Evolutionary conservation across 495 filamentous ascomycete genomes (phyloP).

Genomic region (Penicillium fimorum): DNA sequence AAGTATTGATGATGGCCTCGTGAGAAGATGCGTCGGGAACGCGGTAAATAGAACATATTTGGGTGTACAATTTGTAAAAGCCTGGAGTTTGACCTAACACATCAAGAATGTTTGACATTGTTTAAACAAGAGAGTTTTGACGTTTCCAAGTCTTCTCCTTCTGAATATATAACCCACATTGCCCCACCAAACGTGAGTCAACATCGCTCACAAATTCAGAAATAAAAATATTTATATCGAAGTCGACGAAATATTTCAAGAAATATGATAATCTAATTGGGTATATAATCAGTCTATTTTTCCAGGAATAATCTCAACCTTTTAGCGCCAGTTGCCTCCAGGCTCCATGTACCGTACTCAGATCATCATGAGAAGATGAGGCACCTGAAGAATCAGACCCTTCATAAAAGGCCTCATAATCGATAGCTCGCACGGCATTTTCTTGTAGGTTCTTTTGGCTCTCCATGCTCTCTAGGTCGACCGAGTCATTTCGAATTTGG

Average conservation of each 20-base stretch:
- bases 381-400: neutral
- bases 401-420: conserved; percentile 9
- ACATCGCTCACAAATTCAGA: neutral
- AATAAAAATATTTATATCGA: too few relatives aligned
- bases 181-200: conserved; percentile 2
- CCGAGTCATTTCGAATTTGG: neutral
- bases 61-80: conserved; percentile 41
- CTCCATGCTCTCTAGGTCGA: neutral
- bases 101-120: conserved; percentile 11
- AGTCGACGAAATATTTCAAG: too few relatives aligned
- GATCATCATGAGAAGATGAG: neutral
- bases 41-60: conserved; percentile 41
- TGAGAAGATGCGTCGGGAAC: conserved; percentile 26
- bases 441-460: conserved; percentile 4
- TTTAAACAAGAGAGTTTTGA: neutral
- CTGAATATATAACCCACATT: neutral
- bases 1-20: conserved; percentile 27
- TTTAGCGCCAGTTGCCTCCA: neutral
- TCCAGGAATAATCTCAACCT: neutral
- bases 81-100: conserved; percentile 17
- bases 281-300: neutral
- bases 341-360: neutral
- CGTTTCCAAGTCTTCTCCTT: neutral
- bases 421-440: conserved; percentile 1
- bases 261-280: neutral